These are phyloP conservation scores for Nakazawaea siamensis DNA, from an alignment of 805 yeast genomes.

Conservation along the genomic window DNA sequence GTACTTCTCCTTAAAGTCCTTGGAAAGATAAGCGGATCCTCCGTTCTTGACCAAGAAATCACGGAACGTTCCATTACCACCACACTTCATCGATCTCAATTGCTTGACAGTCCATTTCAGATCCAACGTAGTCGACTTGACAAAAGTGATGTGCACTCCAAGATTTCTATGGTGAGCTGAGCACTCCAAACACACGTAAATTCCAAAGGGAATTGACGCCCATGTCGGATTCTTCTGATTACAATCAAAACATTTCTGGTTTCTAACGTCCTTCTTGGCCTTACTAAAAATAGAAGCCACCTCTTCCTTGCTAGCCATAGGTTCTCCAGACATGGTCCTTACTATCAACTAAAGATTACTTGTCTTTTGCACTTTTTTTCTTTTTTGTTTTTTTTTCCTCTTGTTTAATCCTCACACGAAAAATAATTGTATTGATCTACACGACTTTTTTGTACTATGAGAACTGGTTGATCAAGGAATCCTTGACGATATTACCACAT, in stretches of 20 bases:
- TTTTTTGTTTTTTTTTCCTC: neutral
- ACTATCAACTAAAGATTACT: no score
- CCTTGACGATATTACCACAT: conserved; percentile 7
- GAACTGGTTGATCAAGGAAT: neutral
- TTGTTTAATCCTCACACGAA: neutral
- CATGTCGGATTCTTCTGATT: conserved; percentile 92
- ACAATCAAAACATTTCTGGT: conserved; percentile 88
- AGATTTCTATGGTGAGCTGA: conserved; percentile 91
- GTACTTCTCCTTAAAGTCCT: conserved; percentile 72
- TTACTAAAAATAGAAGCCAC: conserved; percentile 56
- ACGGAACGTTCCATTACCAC: conserved; percentile 84
- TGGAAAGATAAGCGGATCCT: conserved; percentile 62
- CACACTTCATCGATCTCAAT: conserved; percentile 84
- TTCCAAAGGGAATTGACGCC: conserved; percentile 97
- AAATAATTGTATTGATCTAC: neutral
- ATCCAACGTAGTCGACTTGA: conserved; percentile 85
- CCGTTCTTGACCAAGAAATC: conserved; percentile 82
- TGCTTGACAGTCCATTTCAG: conserved; percentile 84
- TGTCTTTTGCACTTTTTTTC: neutral
- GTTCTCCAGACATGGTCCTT: conserved; percentile 29
- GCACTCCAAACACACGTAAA: conserved; percentile 87
- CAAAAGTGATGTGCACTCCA: conserved; percentile 95
- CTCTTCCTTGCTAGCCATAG: conserved; percentile 61
- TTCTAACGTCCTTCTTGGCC: conserved; percentile 59
- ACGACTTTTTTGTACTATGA: neutral